Percentiles rank a stretch among this genome's conserved stretches.
These are phyloP conservation scores for Wilcoxina mikolae DNA, from an alignment of 495 filamentous ascomycete species.

Conservation along the genomic window DNA sequence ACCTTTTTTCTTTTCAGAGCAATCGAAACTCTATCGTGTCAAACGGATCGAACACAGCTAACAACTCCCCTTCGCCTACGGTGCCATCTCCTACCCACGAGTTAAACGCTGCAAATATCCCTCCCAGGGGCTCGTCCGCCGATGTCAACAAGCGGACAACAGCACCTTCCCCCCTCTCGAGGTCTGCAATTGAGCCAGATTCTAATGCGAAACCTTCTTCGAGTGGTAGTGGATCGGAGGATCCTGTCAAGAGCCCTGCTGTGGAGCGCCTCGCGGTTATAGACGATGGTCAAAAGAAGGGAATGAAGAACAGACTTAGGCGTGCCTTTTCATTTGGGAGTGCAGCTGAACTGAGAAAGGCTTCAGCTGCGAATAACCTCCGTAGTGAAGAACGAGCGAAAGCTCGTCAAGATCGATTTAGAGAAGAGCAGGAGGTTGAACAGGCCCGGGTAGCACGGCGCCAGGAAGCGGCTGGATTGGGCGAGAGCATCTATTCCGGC, in stretches of 20 bases:
- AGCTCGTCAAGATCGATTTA: slow-evolving; percentile 53
- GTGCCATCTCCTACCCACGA: slow-evolving; percentile 33
- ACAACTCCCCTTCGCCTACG: background rate
- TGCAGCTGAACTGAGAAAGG: slow-evolving; percentile 73
- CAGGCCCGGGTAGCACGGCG: slow-evolving; percentile 79
- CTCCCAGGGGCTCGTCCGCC: slow-evolving; percentile 51
- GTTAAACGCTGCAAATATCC: slow-evolving; percentile 47
- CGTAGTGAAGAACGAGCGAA: slow-evolving; percentile 47
- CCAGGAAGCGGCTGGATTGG: slow-evolving; percentile 82
- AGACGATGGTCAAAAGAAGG: slow-evolving; percentile 46
- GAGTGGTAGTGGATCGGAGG: background rate
- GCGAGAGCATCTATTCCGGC: slow-evolving; percentile 83
- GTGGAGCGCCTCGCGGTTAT: slow-evolving; percentile 70
- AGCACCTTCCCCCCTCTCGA: slow-evolving; percentile 78
- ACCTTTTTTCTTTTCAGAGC: slow-evolving; percentile 17
- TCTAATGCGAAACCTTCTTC: slow-evolving; percentile 12
- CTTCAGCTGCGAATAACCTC: slow-evolving; percentile 50
- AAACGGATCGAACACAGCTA: background rate
- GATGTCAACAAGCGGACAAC: slow-evolving; percentile 55
- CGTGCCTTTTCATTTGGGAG: slow-evolving; percentile 96
- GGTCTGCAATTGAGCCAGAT: slow-evolving; percentile 36
- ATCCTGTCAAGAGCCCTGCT: slow-evolving; percentile 36
- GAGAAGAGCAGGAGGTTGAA: slow-evolving; percentile 63
- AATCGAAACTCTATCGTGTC: slow-evolving; percentile 28
- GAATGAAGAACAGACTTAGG: slow-evolving; percentile 77